Percentiles rank a stretch among this genome's conserved stretches.
These are phyloP conservation scores for Blastocystis hominis DNA, from an alignment of 352 stramenopile genomes.

Conservation along the genomic window DNA sequence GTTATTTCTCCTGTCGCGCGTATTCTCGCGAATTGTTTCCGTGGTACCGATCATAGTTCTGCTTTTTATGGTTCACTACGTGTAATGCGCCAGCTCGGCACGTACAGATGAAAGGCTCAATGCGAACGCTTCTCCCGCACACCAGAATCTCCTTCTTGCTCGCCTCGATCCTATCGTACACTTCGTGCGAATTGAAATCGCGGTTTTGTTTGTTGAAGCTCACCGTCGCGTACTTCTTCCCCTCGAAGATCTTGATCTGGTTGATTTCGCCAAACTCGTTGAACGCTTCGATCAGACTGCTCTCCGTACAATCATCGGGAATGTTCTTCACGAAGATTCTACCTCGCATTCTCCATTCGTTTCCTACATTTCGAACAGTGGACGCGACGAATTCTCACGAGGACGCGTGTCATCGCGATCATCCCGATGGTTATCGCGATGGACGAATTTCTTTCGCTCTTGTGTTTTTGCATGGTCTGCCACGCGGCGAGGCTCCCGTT, in stretches of 20 bases:
- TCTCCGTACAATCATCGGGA: not conserved
- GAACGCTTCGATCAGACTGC: not conserved
- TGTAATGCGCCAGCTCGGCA: not conserved
- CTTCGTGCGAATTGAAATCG: not conserved
- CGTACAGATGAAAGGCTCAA: conserved; percentile 2
- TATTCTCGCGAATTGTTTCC: too few relatives aligned
- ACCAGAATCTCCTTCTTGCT: not conserved
- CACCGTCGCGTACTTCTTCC: conserved; percentile 9
- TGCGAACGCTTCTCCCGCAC: not conserved
- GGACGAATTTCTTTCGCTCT: not conserved
- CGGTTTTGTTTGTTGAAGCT: not conserved
- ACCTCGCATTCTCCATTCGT: not conserved
- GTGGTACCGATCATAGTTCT: not conserved
- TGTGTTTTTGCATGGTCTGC: not conserved
- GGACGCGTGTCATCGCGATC: not conserved
- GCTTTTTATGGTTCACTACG: conserved; percentile 27
- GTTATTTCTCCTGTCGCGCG: not conserved
- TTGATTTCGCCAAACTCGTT: not conserved
- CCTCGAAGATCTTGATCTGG: conserved; percentile 8
- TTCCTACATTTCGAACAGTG: not conserved
- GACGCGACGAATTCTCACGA: not conserved
- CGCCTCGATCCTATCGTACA: not conserved
- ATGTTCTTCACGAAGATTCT: conserved; percentile 24
- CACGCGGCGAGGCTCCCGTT: not conserved
- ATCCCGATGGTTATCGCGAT: not conserved